phyloP scores from a whole-genome alignment of 2,329 filamentous ascomycete genomes.

The Fusarium sp. region DNA sequence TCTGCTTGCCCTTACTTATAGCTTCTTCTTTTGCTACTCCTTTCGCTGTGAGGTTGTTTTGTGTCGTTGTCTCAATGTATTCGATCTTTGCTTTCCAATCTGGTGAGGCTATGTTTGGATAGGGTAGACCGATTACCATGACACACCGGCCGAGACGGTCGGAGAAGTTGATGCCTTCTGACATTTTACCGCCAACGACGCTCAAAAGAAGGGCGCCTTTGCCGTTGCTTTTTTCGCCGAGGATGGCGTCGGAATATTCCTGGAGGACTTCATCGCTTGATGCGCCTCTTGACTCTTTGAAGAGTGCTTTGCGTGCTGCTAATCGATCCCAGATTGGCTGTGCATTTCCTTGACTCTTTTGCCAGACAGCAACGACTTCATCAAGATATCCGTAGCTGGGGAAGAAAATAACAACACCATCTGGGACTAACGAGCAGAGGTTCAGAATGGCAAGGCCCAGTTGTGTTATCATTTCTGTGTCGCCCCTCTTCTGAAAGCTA shows the following conservation, averaged over 20 bases:
- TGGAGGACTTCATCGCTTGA: slow-evolving; percentile 78
- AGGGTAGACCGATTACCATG: slow-evolving; percentile 91
- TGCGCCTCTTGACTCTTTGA: slow-evolving; percentile 67
- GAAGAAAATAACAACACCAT: slow-evolving; percentile 95
- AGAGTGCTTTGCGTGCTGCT: slow-evolving; percentile 69
- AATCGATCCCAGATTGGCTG: slow-evolving; percentile 71
- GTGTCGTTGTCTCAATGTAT: slow-evolving; percentile 78
- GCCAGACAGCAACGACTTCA: slow-evolving; percentile 75
- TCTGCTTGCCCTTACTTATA: slow-evolving; percentile 59
- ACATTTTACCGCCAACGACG: slow-evolving; percentile 94
- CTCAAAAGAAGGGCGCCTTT: slow-evolving; percentile 85
- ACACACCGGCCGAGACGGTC: slow-evolving; percentile 90
- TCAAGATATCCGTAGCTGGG: slow-evolving; percentile 94
- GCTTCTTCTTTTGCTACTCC: slow-evolving; percentile 46
- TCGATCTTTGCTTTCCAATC: slow-evolving; percentile 95
- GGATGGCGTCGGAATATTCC: slow-evolving; percentile 78
- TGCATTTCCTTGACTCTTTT: slow-evolving; percentile 50
- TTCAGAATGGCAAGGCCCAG: slow-evolving; percentile 80
- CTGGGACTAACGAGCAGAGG: slow-evolving; percentile 79
- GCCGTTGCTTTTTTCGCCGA: slow-evolving; percentile 53
- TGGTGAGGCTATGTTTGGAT: slow-evolving; percentile 87
- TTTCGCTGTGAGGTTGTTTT: slow-evolving; percentile 51
- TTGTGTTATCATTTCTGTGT: slow-evolving; percentile 76
- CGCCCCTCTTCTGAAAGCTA: slow-evolving; percentile 81
- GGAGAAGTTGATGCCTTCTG: slow-evolving; percentile 98